Base-by-base conservation (phyloP, 2,329 filamentous ascomycete genomes). In the Monosporascus sp. region DNA sequence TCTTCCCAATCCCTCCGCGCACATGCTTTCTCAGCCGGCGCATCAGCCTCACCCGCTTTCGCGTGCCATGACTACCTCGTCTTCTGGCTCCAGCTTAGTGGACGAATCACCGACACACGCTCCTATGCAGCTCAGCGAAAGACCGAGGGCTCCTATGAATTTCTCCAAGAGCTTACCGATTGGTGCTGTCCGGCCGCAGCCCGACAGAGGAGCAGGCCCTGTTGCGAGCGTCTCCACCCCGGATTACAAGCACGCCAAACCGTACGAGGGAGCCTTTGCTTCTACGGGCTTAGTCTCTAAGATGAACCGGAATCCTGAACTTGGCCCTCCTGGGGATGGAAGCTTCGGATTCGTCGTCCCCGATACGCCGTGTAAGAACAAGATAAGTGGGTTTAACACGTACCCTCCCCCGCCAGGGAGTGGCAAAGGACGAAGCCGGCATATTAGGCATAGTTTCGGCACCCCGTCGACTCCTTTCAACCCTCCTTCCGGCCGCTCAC, bases 271-370 rank as follows among this genome's bases (percentile, higher is more conserved):
- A 41, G 91, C 91, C 7, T 97, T 97, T 72, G 91, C 90, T 77
- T 97, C 94, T 1, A 97, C 94, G 1, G 92, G 93, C 1, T 76
- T 99, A 27, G 87, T 99, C 51, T 97, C 94, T 11, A 99, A 99
- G 74, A 89, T 95, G 70, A 95, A 94, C 65, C 86, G 89, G 53
- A 86, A 89, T 67, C 82, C 86, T 0, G 90, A 97, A 60, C 81
- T 90, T 50, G 81, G 76, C 69, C 59, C 72, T 75, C 65, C 72
- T 74, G 60, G 71, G 20, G 20, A 46, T 69, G 79, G 70, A 85
- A 87, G 66, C 75, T 82, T 64, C 35, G 60, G 60, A 25, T 59
- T 53, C 20, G 80, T 82, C 31, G 92, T 96, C 78, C 93, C 94
- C 1, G 94, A 97, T 67, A 99, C 94, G 1, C 94, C 94, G 1